Base-by-base conservation (phyloP, 495 filamentous ascomycete genomes). In the Tuber indicum region DNA sequence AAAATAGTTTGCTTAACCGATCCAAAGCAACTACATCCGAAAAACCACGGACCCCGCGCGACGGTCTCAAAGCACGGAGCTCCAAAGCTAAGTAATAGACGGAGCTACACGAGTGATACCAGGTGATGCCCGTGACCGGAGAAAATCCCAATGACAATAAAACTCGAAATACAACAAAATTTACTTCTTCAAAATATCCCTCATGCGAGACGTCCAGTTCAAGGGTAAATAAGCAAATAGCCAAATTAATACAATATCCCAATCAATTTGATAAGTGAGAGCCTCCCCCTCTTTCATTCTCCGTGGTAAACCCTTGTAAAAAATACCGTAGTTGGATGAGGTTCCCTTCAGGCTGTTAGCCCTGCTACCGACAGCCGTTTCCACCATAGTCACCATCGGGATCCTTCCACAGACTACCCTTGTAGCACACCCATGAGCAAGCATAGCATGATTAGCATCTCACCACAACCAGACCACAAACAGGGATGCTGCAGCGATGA, bases 401-500 rank as follows among this genome's bases (percentile, higher is more conserved):
- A 66, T 66, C 58, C 52, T 32, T 36, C 58, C 58, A 16, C 32
- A 32, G 32, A 32, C 32, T 36, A 66, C 58, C 58, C 58, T 36
- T 66, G 58, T 66, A 7, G 58, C 58, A 66, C 58, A 66, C 32
- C 21, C 58, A 66, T 66, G 26, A 36, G 58, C 58, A 36, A 66
- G 58, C 58, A 36, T 36, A 66, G 4, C 39, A 41, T 41, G 39
- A 41, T 41, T 41, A 41, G 58, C 58, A 66, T 66, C 58, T 66
- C 58, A 66, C 58, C 58, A 58, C 52, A 58, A 58, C 52, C 52
- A 58, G 1, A n/a, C 52, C 52, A 66, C 58, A 66, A 66, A 66
- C 58, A 66, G 26, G 58, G 58, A 66, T 66, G 58, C 14, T 66
- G 58, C 58, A 66, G 58, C 16, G 58, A 66, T 36, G 58, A 66